These are phyloP conservation scores for Ophiostoma populinum DNA, from an alignment of 2,329 filamentous ascomycete species.

Conservation along the genomic window DNA sequence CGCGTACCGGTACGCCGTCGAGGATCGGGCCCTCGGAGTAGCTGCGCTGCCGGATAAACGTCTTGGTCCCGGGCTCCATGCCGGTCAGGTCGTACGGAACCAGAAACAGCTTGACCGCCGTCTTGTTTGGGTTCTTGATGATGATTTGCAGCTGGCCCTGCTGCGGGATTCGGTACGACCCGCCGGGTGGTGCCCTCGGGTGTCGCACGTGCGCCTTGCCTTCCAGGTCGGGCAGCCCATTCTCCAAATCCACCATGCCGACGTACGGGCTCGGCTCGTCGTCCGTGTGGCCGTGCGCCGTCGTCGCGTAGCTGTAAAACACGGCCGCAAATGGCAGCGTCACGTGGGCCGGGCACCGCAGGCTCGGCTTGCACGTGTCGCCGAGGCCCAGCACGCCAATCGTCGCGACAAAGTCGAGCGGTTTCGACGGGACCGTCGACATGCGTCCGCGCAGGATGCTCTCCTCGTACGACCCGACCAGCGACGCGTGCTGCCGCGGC, in stretches of 20 bases:
- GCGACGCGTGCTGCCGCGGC: conserved; percentile 72
- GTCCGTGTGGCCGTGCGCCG: conserved; percentile 45
- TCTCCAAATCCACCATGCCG: conserved; percentile 79
- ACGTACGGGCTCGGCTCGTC: conserved; percentile 94
- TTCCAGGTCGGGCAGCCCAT: conserved; percentile 42
- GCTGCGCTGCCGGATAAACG: conserved; percentile 84
- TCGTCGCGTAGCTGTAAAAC: conserved; percentile 79
- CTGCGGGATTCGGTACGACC: conserved; percentile 84
- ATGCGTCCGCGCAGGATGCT: conserved; percentile 88
- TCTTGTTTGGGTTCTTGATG: conserved; percentile 97
- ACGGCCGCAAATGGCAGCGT: conserved; percentile 84
- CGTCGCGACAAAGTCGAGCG: conserved; percentile 82
- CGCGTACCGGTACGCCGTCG: conserved; percentile 29
- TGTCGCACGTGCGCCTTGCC: conserved; percentile 22
- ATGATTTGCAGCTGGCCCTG: conserved; percentile 92
- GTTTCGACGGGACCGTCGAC: conserved; percentile 89
- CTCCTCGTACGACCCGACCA: conserved; percentile 97
- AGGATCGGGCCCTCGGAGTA: conserved; percentile 79
- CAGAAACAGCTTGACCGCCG: conserved; percentile 87
- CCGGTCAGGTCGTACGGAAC: conserved; percentile 82
- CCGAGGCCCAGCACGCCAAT: conserved; percentile 85
- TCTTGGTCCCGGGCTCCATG: conserved; percentile 90
- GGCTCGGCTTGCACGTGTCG: conserved; percentile 59
- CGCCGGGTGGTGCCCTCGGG: conserved; percentile 53
- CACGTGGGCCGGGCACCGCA: conserved; percentile 79